Percentiles rank a stretch among this genome's conserved stretches.
These are phyloP conservation scores for Saturnispora dispora DNA, from an alignment of 805 yeast genomes.

Conservation along the genomic window DNA sequence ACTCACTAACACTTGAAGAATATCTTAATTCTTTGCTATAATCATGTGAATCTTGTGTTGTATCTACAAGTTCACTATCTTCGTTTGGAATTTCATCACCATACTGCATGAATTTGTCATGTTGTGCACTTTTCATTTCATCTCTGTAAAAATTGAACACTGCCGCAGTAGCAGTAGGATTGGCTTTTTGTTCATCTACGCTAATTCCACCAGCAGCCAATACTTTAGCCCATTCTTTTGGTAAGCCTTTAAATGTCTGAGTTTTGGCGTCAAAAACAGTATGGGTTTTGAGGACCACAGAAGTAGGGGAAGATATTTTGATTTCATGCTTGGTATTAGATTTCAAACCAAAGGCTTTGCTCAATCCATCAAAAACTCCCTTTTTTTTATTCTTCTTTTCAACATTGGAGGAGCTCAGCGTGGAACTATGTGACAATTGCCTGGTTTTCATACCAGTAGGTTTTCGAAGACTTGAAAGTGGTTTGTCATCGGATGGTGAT, in stretches of 20 bases:
- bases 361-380: conserved; percentile 50
- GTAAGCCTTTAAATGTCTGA: conserved; percentile 87
- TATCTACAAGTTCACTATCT: conserved; percentile 12
- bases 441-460: conserved; percentile 12
- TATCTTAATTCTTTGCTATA: background rate
- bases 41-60: conserved; percentile 9
- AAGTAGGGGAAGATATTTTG: conserved; percentile 85
- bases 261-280: conserved; percentile 81
- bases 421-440: conserved; percentile 11
- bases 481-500: background rate
- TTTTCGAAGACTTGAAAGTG: background rate
- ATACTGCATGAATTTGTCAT: conserved; percentile 25
- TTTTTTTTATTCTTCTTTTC: conserved; percentile 35
- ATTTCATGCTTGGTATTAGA: conserved; percentile 18
- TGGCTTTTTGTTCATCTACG: conserved; percentile 76
- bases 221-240: conserved; percentile 84
- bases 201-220: conserved; percentile 82
- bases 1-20: conserved; percentile 6
- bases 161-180: conserved; percentile 75
- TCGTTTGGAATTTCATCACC: conserved; percentile 11
- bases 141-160: conserved; percentile 24
- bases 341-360: conserved; percentile 30
- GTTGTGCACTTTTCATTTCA: conserved; percentile 17
- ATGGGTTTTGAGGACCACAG: conserved; percentile 84
- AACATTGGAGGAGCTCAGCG: conserved; percentile 11